These are phyloP conservation scores for Paramecium biaurelia DNA, from an alignment of 73 alveolate species.

Conservation along the genomic window DNA sequence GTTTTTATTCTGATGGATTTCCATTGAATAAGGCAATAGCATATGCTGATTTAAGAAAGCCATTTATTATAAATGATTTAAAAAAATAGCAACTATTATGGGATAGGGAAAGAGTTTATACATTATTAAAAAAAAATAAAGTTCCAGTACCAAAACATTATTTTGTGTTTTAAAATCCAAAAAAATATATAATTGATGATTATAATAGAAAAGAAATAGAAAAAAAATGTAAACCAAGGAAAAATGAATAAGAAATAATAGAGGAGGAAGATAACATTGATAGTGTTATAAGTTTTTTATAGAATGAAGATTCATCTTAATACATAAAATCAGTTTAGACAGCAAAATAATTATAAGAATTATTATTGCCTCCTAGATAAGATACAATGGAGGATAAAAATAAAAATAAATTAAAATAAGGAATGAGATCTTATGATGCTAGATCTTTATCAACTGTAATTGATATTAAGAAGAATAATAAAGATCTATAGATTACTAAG, in stretches of 20 bases:
- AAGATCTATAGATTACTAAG: neutral
- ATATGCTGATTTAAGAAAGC: constrained; percentile 83
- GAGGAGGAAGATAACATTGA: constrained; percentile 37
- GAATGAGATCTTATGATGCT: constrained; percentile 48
- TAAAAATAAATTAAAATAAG: neutral
- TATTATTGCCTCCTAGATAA: neutral
- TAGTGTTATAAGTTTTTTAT: constrained; percentile 25
- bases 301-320: neutral
- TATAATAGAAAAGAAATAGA: constrained; percentile 10
- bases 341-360: neutral
- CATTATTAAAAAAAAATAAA: constrained; percentile 39
- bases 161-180: constrained; percentile 33
- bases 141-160: constrained; percentile 54
- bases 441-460: constrained; percentile 1
- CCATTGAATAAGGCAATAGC: constrained; percentile 88
- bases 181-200: constrained; percentile 40
- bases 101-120: constrained; percentile 88
- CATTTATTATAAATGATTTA: constrained; percentile 88
- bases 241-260: neutral
- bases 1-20: constrained; percentile 90
- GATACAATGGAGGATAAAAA: neutral
- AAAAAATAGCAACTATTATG: constrained; percentile 85
- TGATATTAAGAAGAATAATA: neutral
- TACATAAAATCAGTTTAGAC: neutral
- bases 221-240: neutral